Evolutionary conservation across 148 eudicot species (phyloP).

Genomic region (Beta vulgaris): DNA sequence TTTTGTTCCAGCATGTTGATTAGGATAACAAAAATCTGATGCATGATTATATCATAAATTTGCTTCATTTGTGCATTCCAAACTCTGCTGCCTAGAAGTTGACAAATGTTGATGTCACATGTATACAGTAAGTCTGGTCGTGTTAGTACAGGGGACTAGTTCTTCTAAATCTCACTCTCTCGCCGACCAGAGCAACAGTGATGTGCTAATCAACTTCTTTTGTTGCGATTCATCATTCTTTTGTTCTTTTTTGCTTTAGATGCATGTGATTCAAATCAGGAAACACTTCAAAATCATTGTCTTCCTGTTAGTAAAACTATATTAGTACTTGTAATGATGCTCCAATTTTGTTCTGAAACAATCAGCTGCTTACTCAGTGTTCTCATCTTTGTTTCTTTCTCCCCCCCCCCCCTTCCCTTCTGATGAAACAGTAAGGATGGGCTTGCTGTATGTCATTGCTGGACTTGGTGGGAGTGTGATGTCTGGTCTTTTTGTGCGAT

Average conservation of each 20-base stretch:
- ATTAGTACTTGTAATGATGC: too few species aligned
- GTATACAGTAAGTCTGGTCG: not conserved
- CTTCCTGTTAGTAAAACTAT: not conserved
- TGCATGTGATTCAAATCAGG: not conserved
- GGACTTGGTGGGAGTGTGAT: constrained; percentile 86
- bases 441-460: constrained; percentile 69
- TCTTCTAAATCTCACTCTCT: not conserved
- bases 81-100: too few species aligned
- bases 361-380: not conserved
- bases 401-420: not conserved
- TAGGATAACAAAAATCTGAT: not conserved
- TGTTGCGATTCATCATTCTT: not conserved
- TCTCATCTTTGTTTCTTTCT: constrained; percentile 3
- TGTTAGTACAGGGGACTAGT: not conserved
- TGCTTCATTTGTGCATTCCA: not conserved
- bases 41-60: not conserved
- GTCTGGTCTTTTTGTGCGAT: constrained; percentile 72
- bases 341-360: not conserved
- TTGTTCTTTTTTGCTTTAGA: not conserved
- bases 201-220: not conserved
- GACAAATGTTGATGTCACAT: not conserved
- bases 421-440: constrained; percentile 56
- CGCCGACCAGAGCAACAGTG: not conserved
- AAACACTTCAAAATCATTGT: not conserved
- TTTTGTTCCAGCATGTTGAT: not conserved